These are phyloP conservation scores for Salisapilia sapeloensis DNA, from an alignment of 352 stramenopile species.

Conservation along the genomic window DNA sequence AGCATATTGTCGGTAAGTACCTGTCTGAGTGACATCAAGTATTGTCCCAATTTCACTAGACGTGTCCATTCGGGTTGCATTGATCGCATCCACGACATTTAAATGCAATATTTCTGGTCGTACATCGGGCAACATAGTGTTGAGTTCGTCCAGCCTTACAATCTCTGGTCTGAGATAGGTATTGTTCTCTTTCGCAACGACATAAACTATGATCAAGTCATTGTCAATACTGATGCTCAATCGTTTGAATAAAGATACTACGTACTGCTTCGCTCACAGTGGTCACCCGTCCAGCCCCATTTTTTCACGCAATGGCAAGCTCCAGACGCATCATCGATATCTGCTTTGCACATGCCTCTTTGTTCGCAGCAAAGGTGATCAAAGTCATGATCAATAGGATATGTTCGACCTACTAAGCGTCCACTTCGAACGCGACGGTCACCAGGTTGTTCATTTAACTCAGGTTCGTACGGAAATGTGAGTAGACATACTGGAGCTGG, in stretches of 20 bases:
- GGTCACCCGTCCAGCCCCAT: conserved; percentile 48
- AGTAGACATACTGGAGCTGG: conserved; percentile 16
- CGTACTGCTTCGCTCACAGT: conserved; percentile 45
- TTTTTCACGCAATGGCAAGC: conserved; percentile 42
- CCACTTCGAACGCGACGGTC: conserved; percentile 42
- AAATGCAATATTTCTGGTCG: conserved; percentile 4
- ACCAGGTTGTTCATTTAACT: conserved; percentile 32
- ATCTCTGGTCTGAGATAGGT: conserved; percentile 14
- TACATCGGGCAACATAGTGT: conserved; percentile 24
- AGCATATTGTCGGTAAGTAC: no score
- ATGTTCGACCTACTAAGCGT: conserved; percentile 31
- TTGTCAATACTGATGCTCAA: neutral
- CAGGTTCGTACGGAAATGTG: conserved; percentile 48
- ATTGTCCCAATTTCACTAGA: no score
- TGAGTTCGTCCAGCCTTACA: conserved; percentile 13
- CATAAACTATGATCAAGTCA: conserved; percentile 22
- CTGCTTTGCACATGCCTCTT: conserved; percentile 16
- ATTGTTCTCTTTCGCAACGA: conserved; percentile 28
- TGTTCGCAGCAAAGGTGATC: conserved; percentile 54
- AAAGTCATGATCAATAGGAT: conserved; percentile 58
- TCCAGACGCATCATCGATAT: conserved; percentile 39
- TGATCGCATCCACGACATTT: neutral
- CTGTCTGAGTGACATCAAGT: no score
- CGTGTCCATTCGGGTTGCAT: no score
- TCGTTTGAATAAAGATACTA: neutral